These are phyloP conservation scores for Camelina neglecta DNA, from an alignment of 345 rosid genomes.

Conservation along the genomic window DNA sequence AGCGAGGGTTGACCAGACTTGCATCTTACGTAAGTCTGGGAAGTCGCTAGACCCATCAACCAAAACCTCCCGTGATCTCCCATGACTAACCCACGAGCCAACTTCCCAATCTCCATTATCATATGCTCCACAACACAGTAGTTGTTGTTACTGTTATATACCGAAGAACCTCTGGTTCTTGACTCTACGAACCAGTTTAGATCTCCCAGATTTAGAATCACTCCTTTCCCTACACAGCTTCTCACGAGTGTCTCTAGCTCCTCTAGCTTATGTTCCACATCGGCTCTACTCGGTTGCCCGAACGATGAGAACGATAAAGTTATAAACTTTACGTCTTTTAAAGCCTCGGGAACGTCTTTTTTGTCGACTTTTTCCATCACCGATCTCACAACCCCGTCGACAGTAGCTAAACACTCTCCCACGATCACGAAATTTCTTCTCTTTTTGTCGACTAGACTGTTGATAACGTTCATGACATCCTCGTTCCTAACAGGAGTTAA, in stretches of 20 bases:
- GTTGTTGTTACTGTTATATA: slow-evolving; percentile 37
- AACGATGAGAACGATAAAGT: slow-evolving; percentile 57
- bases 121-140: slow-evolving; percentile 66
- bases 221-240: slow-evolving; percentile 54
- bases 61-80: slow-evolving; percentile 66
- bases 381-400: slow-evolving; percentile 60
- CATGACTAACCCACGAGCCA: slow-evolving; percentile 50
- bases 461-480: slow-evolving; percentile 68
- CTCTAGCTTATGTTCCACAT: slow-evolving; percentile 61
- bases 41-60: slow-evolving; percentile 87
- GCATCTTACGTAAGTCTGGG: slow-evolving; percentile 75
- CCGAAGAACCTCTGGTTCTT: slow-evolving; percentile 47
- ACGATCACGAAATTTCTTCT: slow-evolving; percentile 65
- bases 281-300: slow-evolving; percentile 57
- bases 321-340: slow-evolving; percentile 63
- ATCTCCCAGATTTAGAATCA: slow-evolving; percentile 78
- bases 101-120: slow-evolving; percentile 75
- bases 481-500: slow-evolving; percentile 48
- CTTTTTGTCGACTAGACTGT: slow-evolving; percentile 54
- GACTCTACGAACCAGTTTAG: slow-evolving; percentile 67
- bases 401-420: slow-evolving; percentile 66
- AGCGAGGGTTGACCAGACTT: slow-evolving; percentile 73
- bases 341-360: slow-evolving; percentile 61
- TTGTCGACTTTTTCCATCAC: slow-evolving; percentile 67
- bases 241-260: slow-evolving; percentile 58